phyloP scores from a whole-genome alignment of 2,329 filamentous ascomycete species.

The Phoma herbarum region DNA sequence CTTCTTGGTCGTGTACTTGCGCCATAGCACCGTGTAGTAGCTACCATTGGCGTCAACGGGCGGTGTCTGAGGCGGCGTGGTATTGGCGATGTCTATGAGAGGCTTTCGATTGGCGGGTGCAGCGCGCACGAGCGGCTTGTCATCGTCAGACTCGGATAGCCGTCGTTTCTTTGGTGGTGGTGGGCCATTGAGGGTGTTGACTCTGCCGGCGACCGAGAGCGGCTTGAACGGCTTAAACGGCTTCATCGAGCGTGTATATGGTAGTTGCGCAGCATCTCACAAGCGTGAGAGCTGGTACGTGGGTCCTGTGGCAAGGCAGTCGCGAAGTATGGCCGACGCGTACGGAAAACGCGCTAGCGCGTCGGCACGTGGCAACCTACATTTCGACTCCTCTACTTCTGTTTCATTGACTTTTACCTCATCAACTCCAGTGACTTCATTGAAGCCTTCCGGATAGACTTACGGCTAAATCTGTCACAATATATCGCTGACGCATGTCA shows the following conservation, averaged over 20 bases:
- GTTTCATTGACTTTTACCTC: neutral
- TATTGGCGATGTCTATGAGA: slow-evolving; percentile 37
- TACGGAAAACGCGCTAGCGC: slow-evolving; percentile 10
- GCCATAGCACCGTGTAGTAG: slow-evolving; percentile 62
- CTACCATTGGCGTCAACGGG: slow-evolving; percentile 40
- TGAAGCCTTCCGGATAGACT: neutral
- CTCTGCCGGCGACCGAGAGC: slow-evolving; percentile 44
- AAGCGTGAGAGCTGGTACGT: neutral
- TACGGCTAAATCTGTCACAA: slow-evolving; percentile 1
- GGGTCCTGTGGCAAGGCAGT: slow-evolving; percentile 1
- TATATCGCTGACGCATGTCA: neutral
- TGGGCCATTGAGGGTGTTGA: slow-evolving; percentile 29
- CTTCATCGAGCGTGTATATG: slow-evolving; percentile 4
- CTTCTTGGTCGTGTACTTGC: slow-evolving; percentile 75
- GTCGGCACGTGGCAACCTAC: neutral
- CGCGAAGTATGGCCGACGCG: slow-evolving; percentile 1
- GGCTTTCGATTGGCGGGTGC: slow-evolving; percentile 43
- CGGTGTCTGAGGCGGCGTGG: slow-evolving; percentile 28
- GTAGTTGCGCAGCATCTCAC: slow-evolving; percentile 4
- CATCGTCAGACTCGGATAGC: slow-evolving; percentile 45
- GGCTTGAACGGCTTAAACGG: slow-evolving; percentile 47
- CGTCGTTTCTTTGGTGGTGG: slow-evolving; percentile 56
- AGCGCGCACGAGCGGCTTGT: slow-evolving; percentile 24
- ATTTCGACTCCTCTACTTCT: neutral
- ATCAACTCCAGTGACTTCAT: neutral